Percentiles rank a stretch among this genome's conserved stretches.
phyloP scores from a whole-genome alignment of 2,329 filamentous ascomycete species.

The Drechslerella coelobrocha region DNA sequence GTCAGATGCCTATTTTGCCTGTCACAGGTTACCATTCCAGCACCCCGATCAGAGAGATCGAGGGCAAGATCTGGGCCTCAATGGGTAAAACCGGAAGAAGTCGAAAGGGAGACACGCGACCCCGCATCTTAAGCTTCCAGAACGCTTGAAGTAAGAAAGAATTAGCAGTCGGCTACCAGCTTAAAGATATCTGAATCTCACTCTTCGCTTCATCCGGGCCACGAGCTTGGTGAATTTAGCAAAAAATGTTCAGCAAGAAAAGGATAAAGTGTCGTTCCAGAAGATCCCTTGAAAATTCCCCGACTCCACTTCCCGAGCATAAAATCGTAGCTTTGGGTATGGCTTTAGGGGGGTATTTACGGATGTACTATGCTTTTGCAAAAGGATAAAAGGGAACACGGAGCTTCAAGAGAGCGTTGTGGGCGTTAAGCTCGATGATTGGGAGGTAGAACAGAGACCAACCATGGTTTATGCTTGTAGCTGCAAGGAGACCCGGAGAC shows the following conservation, averaged over 20 bases:
- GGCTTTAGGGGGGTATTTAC: constrained; percentile 28
- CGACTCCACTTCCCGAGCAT: constrained; percentile 50
- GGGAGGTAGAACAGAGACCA: constrained; percentile 24
- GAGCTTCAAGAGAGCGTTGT: constrained; percentile 19
- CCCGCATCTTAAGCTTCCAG: constrained; percentile 34
- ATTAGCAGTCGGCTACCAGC: constrained; percentile 43
- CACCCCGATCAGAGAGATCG: constrained; percentile 5
- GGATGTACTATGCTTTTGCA: background rate
- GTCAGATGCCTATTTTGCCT: constrained; percentile 39
- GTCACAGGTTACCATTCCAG: constrained; percentile 19
- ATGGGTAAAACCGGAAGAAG: constrained; percentile 46
- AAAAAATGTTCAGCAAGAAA: constrained; percentile 36
- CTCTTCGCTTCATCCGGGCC: constrained; percentile 3
- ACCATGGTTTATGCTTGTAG: constrained; percentile 38
- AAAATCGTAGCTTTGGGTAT: constrained; percentile 8
- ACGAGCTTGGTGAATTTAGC: constrained; percentile 40
- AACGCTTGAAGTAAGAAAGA: too few species aligned
- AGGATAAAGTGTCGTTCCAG: constrained; percentile 22
- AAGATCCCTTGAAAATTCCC: constrained; percentile 46
- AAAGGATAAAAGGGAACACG: constrained; percentile 39
- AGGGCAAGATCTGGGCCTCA: background rate
- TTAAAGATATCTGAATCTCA: constrained; percentile 9
- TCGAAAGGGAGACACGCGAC: constrained; percentile 4
- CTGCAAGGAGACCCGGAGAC: constrained; percentile 21
- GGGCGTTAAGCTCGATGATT: constrained; percentile 36